Percentiles rank a stretch among this genome's conserved stretches.
These are phyloP conservation scores for Protea cynaroides DNA, from an alignment of 164 flowering plant species.

Conservation along the genomic window DNA sequence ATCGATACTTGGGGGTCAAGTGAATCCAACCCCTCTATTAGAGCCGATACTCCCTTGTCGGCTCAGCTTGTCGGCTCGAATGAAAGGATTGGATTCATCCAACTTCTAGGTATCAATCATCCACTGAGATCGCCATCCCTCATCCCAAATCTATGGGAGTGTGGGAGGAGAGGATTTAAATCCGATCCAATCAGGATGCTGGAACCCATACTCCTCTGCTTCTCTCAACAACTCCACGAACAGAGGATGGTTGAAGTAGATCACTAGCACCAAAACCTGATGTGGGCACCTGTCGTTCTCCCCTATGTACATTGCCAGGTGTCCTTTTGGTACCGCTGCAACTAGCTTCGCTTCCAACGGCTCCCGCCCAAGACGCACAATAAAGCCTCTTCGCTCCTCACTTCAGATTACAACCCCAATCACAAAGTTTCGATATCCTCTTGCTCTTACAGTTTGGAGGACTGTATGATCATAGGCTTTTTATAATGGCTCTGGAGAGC, in stretches of 20 bases:
- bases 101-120: no score
- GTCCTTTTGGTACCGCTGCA: constrained; percentile 70
- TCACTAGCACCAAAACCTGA: constrained; percentile 71
- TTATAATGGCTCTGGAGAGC: no score
- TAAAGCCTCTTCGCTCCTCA: constrained; percentile 34
- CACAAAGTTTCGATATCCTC: constrained; percentile 35
- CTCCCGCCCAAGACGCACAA: constrained; percentile 21
- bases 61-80: no score
- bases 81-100: no score
- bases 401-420: constrained; percentile 41
- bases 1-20: no score
- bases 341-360: constrained; percentile 19
- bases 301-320: constrained; percentile 82
- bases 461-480: no score
- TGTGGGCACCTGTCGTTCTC: constrained; percentile 50
- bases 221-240: constrained; percentile 63
- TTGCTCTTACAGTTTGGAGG: constrained; percentile 6
- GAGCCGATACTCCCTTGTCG: no score
- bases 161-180: no score
- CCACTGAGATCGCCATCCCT: no score
- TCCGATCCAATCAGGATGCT: constrained; percentile 72
- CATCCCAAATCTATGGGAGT: no score
- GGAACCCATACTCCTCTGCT: constrained; percentile 67
- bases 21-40: no score
- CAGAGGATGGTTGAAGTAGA: constrained; percentile 83